A percentile compares a stretch with the other conserved stretches of the same genome.
Evolutionary conservation across 768 basidiomycete species (phyloP).

Genomic region (Pulveroboletus sp.): DNA sequence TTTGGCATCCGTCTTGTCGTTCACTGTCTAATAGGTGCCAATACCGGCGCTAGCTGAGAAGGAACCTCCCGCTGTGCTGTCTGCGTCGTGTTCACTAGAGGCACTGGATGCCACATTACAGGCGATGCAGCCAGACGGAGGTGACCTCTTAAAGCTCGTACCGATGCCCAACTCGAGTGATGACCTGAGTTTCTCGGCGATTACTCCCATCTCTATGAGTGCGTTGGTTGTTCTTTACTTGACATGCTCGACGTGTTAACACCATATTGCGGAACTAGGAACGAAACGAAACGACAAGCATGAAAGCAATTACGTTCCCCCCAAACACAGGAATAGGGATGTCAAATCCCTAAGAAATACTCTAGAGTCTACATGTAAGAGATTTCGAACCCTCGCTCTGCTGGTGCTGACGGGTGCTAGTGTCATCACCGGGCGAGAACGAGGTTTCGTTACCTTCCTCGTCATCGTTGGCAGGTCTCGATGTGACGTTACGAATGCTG

Average conservation of each 20-base stretch:
- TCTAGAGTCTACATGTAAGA: conserved; percentile 11
- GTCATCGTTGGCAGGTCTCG: conserved; percentile 3
- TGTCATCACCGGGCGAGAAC: neutral
- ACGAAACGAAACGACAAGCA: neutral
- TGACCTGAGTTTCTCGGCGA: conserved; percentile 7
- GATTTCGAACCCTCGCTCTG: neutral
- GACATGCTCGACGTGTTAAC: neutral
- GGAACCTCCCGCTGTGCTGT: neutral
- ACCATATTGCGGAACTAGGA: neutral
- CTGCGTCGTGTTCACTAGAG: conserved; percentile 12
- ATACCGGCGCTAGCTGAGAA: neutral
- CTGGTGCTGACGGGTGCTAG: conserved; percentile 3
- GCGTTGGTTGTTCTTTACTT: neutral
- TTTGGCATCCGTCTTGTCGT: neutral
- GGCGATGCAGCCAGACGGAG: neutral
- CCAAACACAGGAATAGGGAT: neutral
- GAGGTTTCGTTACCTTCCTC: neutral
- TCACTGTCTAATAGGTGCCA: conserved; percentile 6
- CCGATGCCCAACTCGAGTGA: neutral
- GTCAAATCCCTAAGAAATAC: neutral
- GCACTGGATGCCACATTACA: conserved; percentile 13
- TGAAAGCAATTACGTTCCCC: neutral
- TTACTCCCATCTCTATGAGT: neutral
- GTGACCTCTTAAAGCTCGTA: conserved; percentile 4
- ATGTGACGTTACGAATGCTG: neutral